Conservation (phyloP, 768 basidiomycete genomes). For the Amanita subjunquillea region DNA sequence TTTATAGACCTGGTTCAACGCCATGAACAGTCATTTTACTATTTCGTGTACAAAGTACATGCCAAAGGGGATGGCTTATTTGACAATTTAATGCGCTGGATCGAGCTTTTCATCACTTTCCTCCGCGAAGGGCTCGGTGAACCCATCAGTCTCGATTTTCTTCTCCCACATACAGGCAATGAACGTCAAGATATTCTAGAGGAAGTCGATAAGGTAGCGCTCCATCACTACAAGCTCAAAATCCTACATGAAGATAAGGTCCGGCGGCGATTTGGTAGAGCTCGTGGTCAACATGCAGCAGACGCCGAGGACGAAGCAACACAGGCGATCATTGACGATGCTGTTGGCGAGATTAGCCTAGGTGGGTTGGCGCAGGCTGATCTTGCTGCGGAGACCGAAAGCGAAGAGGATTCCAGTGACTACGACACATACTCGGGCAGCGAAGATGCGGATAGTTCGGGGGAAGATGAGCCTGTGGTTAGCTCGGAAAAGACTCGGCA, state of each 20-base stretch:
- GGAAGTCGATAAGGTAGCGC: conserved; percentile 83
- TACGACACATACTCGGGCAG: conserved; percentile 20
- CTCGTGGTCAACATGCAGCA: conserved; percentile 37
- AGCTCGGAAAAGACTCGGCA: background rate
- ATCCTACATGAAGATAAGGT: conserved; percentile 87
- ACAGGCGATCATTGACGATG: conserved; percentile 66
- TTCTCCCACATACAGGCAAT: conserved; percentile 74
- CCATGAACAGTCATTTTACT: conserved; percentile 93
- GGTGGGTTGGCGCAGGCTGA: conserved; percentile 72
- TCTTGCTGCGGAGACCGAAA: conserved; percentile 50
- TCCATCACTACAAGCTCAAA: conserved; percentile 93
- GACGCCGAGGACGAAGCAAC: conserved; percentile 81
- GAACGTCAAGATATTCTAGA: conserved; percentile 69
- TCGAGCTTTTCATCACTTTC: conserved; percentile 87
- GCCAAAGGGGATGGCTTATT: conserved; percentile 93
- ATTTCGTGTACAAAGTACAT: conserved; percentile 97
- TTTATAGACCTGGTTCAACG: conserved; percentile 91
- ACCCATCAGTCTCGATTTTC: conserved; percentile 73
- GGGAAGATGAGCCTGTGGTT: background rate
- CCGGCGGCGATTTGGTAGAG: conserved; percentile 70
- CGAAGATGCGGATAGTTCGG: conserved; percentile 6
- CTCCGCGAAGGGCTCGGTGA: conserved; percentile 82
- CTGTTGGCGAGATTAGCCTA: conserved; percentile 76
- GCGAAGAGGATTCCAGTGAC: conserved; percentile 34
- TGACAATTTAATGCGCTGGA: conserved; percentile 91